A percentile compares a stretch with the other conserved stretches of the same genome.
Evolutionary conservation across 768 basidiomycete species (phyloP).

Genomic region (Amanita molliuscula): DNA sequence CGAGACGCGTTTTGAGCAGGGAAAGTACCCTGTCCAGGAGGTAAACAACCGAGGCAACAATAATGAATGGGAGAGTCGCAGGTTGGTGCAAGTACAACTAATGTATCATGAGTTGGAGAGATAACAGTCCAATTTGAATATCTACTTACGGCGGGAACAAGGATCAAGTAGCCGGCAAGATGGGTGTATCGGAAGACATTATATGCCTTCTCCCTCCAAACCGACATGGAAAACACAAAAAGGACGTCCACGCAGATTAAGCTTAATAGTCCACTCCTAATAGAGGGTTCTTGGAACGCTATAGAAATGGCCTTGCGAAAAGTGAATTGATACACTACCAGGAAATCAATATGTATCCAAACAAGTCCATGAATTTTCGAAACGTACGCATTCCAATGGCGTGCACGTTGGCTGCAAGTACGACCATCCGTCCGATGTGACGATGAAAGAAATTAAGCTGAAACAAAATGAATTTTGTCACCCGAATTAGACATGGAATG

Average conservation of each 20-base stretch:
- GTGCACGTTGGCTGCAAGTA: slow-evolving; percentile 51
- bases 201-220: slow-evolving; percentile 47
- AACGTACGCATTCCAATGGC: slow-evolving; percentile 44
- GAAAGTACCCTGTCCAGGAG: slow-evolving; percentile 50
- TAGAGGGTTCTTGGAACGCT: slow-evolving; percentile 21
- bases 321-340: slow-evolving; percentile 48
- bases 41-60: slow-evolving; percentile 40
- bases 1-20: slow-evolving; percentile 49
- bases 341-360: neutral
- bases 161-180: slow-evolving; percentile 37
- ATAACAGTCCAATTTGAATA: slow-evolving; percentile 5
- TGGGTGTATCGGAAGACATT: slow-evolving; percentile 61
- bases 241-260: slow-evolving; percentile 44
- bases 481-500: neutral
- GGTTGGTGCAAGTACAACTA: slow-evolving; percentile 42
- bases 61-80: slow-evolving; percentile 41
- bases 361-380: neutral
- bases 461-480: neutral
- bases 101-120: neutral
- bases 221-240: slow-evolving; percentile 49
- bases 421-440: slow-evolving; percentile 47
- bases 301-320: slow-evolving; percentile 27
- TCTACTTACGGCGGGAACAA: slow-evolving; percentile 46
- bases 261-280: slow-evolving; percentile 42
- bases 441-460: slow-evolving; percentile 74